Percentiles rank a stretch among this genome's conserved stretches.
Evolutionary conservation across 2,329 filamentous ascomycete species (phyloP).

Genomic region (Onygena corvina): DNA sequence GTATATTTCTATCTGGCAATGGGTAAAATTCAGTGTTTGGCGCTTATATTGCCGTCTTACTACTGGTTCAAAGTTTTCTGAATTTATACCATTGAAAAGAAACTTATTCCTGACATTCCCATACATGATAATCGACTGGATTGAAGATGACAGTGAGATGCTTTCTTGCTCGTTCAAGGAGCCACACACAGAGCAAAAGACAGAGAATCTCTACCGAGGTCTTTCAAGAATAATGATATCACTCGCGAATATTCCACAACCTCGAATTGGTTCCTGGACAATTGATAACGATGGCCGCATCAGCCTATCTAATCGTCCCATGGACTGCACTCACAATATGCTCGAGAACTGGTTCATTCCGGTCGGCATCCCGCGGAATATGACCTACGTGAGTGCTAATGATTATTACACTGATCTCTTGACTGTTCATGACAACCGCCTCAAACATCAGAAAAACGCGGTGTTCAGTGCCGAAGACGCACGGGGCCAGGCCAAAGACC

Average conservation of each 20-base stretch:
- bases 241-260: conserved; percentile 18
- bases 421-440: conserved; percentile 20
- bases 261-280: conserved; percentile 26
- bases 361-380: conserved; percentile 18
- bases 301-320: conserved; percentile 19
- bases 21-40: too few relatives aligned
- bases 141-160: conserved; percentile 10
- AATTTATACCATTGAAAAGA: too few relatives aligned
- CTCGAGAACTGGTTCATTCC: conserved; percentile 22
- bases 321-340: conserved; percentile 19
- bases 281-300: conserved; percentile 21
- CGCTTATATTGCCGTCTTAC: too few relatives aligned
- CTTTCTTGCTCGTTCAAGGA: conserved; percentile 9
- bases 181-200: conserved; percentile 13
- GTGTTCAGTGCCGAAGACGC: conserved; percentile 1
- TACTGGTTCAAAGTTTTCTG: too few relatives aligned
- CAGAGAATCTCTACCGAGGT: conserved; percentile 16
- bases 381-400: conserved; percentile 20
- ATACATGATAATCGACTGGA: conserved; percentile 15
- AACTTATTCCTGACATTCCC: too few relatives aligned
- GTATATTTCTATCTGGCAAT: too few relatives aligned
- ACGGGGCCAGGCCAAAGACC: conserved; percentile 15
- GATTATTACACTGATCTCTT: conserved; percentile 21
- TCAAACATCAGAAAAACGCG: conserved; percentile 22
- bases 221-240: conserved; percentile 17